Conservation (phyloP, 345 rosid genomes). For the Rhodamnia rubescens region DNA sequence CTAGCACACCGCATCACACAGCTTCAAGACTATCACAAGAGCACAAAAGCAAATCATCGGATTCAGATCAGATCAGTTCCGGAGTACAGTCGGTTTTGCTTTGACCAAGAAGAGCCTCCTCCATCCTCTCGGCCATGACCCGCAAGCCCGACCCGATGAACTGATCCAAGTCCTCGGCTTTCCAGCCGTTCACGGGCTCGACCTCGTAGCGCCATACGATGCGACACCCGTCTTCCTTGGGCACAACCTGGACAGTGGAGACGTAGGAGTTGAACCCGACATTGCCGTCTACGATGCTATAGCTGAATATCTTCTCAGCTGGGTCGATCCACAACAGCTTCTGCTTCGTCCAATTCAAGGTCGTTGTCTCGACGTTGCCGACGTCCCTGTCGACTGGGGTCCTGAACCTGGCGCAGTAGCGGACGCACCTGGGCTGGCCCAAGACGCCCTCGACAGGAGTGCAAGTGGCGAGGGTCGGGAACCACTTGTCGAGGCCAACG, state of each 20-base stretch:
- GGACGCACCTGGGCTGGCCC: conserved; percentile 39
- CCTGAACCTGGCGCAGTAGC: conserved; percentile 41
- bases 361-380: background rate
- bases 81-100: background rate
- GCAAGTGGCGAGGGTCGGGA: conserved; percentile 38
- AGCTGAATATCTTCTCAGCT: conserved; percentile 8
- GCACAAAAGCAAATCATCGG: background rate
- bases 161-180: conserved; percentile 18
- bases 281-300: conserved; percentile 25
- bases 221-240: conserved; percentile 10
- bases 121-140: conserved; percentile 37
- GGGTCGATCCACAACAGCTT: conserved; percentile 25
- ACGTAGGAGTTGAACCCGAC: conserved; percentile 27
- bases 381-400: conserved; percentile 14
- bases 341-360: conserved; percentile 34
- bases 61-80: background rate
- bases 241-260: conserved; percentile 15
- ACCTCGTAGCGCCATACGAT: conserved; percentile 37
- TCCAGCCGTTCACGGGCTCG: conserved; percentile 29
- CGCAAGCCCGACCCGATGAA: conserved; percentile 22
- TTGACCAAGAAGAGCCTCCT: conserved; percentile 9
- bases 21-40: background rate
- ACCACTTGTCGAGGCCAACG: conserved; percentile 38
- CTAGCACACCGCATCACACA: background rate
- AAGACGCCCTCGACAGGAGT: conserved; percentile 16